These are phyloP conservation scores for Dicorynia guianensis DNA, from an alignment of 306 rosid genomes.

Conservation along the genomic window DNA sequence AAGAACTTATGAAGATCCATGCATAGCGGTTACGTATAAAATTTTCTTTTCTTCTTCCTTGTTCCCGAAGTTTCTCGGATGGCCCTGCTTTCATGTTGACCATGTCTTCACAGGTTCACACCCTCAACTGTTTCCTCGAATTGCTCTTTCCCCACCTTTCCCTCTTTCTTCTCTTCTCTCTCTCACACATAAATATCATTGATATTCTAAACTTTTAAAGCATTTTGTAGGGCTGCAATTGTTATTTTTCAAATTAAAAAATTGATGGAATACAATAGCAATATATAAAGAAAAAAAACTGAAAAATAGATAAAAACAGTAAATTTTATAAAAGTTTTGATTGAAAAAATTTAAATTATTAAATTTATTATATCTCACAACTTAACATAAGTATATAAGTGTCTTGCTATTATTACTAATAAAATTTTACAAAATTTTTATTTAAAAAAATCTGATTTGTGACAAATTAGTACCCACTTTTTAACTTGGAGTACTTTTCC, in stretches of 20 bases:
- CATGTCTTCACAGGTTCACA: neutral
- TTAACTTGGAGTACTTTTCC: too few relatives aligned
- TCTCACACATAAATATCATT: neutral
- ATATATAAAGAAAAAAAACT: too few relatives aligned
- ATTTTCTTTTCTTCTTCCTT: neutral
- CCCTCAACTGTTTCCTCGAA: constrained; percentile 27
- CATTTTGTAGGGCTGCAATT: too few relatives aligned
- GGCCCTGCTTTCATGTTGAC: neutral
- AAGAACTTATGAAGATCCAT: neutral
- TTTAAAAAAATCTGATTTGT: too few relatives aligned
- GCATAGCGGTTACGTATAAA: neutral
- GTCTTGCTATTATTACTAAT: neutral
- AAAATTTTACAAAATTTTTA: neutral
- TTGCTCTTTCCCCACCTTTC: neutral
- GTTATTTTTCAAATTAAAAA: too few relatives aligned
- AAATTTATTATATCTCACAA: too few relatives aligned
- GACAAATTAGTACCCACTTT: too few relatives aligned
- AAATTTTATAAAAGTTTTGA: too few relatives aligned
- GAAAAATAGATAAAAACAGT: neutral
- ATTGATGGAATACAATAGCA: too few relatives aligned
- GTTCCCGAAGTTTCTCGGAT: constrained; percentile 10
- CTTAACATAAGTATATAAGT: too few relatives aligned
- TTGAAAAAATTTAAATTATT: too few relatives aligned
- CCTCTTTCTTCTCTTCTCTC: neutral
- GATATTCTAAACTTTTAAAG: neutral